phyloP scores from a whole-genome alignment of 2,329 filamentous ascomycete genomes.

The Stachybotrys chlorohalonatus region DNA sequence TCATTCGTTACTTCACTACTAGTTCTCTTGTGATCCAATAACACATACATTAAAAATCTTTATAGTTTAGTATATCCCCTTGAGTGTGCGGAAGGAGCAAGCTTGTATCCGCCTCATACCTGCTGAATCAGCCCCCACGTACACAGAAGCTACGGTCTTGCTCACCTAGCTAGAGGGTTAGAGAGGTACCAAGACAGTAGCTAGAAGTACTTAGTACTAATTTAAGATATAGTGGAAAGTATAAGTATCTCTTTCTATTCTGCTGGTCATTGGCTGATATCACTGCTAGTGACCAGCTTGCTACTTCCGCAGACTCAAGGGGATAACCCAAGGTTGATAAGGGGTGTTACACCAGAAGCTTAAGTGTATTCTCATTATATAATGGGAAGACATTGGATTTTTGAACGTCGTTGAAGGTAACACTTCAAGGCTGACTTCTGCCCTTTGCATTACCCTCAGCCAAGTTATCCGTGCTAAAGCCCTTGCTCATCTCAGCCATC shows the following conservation, averaged over 20 bases:
- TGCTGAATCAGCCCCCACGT: not conserved
- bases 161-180: not conserved
- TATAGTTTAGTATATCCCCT: not conserved
- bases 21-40: too few relatives aligned
- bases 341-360: too few relatives aligned
- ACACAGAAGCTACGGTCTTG: not conserved
- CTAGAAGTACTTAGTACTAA: not conserved
- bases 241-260: not conserved
- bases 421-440: conserved; percentile 19
- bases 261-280: not conserved
- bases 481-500: conserved; percentile 27
- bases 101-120: not conserved
- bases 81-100: not conserved
- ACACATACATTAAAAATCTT: too few relatives aligned
- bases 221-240: not conserved
- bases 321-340: too few relatives aligned
- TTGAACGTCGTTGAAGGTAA: too few relatives aligned
- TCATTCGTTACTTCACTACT: too few relatives aligned
- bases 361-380: too few relatives aligned
- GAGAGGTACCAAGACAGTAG: not conserved
- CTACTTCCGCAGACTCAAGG: not conserved
- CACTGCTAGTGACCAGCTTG: not conserved
- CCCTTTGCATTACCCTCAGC: conserved; percentile 20
- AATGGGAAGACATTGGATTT: too few relatives aligned
- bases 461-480: conserved; percentile 23